Conservation (phyloP, 139 green algal genomes). For the Gonium pectorale region DNA sequence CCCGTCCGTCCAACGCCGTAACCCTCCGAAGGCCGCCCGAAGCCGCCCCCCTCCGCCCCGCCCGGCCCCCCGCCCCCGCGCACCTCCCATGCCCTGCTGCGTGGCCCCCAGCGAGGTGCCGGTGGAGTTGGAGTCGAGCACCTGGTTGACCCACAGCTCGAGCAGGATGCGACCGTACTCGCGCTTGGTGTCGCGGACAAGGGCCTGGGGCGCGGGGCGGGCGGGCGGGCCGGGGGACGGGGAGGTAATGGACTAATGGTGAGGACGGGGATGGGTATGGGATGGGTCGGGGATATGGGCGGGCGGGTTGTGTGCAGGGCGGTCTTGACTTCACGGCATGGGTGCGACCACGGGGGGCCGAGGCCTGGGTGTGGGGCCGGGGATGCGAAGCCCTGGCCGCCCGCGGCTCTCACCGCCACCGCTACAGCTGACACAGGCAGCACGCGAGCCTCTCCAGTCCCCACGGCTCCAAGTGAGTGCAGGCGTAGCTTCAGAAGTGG, state of each 20-base stretch:
- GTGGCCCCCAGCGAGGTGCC: background rate
- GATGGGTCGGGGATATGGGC: no score
- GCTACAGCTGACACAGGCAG: no score
- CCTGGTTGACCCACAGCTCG: constrained; percentile 67
- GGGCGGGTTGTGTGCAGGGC: no score
- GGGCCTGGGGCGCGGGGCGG: background rate
- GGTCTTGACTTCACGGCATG: no score
- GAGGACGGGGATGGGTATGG: background rate
- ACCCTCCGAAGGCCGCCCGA: background rate
- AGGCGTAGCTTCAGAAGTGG: no score
- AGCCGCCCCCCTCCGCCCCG: background rate
- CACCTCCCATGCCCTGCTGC: background rate
- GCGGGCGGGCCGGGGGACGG: background rate
- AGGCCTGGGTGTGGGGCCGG: no score
- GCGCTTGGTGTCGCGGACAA: constrained; percentile 42
- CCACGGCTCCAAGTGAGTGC: no score
- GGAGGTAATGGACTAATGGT: no score
- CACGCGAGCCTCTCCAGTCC: no score
- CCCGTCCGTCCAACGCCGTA: background rate
- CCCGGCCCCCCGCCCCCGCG: background rate
- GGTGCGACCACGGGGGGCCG: no score
- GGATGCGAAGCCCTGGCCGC: no score
- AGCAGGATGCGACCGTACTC: constrained; percentile 52
- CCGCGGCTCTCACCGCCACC: no score
- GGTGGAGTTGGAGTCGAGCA: constrained; percentile 19